Base-by-base conservation (phyloP, 1,284 basidiomycete species). In the Tranzscheliella williamsii region DNA sequence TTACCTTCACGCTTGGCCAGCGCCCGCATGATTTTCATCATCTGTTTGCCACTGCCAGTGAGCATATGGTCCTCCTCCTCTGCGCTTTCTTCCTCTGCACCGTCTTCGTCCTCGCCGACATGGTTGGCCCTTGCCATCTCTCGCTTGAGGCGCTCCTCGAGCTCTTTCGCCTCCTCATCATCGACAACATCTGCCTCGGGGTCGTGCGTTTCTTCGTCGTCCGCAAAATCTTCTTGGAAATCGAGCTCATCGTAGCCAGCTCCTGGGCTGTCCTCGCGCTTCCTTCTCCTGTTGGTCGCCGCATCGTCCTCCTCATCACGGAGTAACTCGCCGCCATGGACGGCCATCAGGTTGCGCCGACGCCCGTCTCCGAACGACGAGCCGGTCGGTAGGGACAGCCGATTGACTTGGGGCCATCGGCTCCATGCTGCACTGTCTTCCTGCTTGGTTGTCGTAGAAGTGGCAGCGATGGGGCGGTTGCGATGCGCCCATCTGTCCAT, bases 11-110 rank as follows among this genome's bases (percentile, higher is more conserved):
- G 63, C 37, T 66, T 62, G 21, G 58, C 72, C 2, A 76, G 63
- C 6, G 73, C 73, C 5, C 64, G 55, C 73, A 77, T 75, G 42
- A 77, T 76, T 61, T 75, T 74, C 60, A 73, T 72, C 72, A 77
- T 73, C 53, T 77, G 73, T 34, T 63, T 67, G 17, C 70, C 73
- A n/a, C 62, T 69, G 33, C 74, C 70, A 15, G 71, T 75, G 38
- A 76, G 39, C 38, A 57, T 41, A 30, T 73, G 67, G 37, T 73
- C 64, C 30, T 66, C 47, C n/a, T 62, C 63, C 43, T 67, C 67
- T 9, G 40, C 52, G 9, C 51, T 61, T 16, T 51, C 54, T 36
- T 44, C 61, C 5, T 36, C 57, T 22, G 43, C 60, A 21, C 38
- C 37, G 21, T 63, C 65, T 7, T 72, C 68, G 7, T 64, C 50